Percentiles rank a stretch among this genome's conserved stretches.
phyloP scores from a whole-genome alignment of 805 yeast species.

The Suhomyces tanzawaensis region DNA sequence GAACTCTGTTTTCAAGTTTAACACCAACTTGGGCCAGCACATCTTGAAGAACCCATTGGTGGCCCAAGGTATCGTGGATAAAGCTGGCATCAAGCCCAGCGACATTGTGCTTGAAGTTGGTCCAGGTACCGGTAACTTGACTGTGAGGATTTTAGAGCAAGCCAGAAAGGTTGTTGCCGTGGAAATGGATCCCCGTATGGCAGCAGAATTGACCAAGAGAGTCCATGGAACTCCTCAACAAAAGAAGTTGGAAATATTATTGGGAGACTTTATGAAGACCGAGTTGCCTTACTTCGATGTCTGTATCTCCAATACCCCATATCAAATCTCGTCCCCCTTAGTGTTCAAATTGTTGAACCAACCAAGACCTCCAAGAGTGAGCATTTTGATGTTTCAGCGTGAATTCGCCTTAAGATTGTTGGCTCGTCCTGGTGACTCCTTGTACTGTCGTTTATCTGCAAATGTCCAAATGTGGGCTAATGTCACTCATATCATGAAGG shows the following conservation, averaged over 20 bases:
- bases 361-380: conserved; percentile 92
- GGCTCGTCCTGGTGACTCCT: conserved; percentile 94
- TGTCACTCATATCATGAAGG: conserved; percentile 97
- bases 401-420: conserved; percentile 91
- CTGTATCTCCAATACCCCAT: conserved; percentile 96
- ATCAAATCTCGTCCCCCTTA: conserved; percentile 94
- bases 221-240: conserved; percentile 96
- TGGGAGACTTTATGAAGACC: conserved; percentile 95
- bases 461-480: conserved; percentile 99
- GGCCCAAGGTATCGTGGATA: conserved; percentile 97
- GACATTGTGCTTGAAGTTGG: conserved; percentile 96
- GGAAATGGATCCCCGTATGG: conserved; percentile 99
- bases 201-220: conserved; percentile 95
- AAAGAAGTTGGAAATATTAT: conserved; percentile 83
- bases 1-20: conserved; percentile 90
- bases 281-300: conserved; percentile 93
- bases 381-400: conserved; percentile 95
- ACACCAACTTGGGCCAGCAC: conserved; percentile 96
- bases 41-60: conserved; percentile 92
- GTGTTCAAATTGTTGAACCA: conserved; percentile 88
- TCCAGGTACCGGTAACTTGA: conserved; percentile 98
- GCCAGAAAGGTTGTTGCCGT: conserved; percentile 94
- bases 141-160: conserved; percentile 87
- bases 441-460: conserved; percentile 90
- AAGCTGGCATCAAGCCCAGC: conserved; percentile 88